Conservation (phyloP, 768 basidiomycete species). For the Psilocybe cubensis region DNA sequence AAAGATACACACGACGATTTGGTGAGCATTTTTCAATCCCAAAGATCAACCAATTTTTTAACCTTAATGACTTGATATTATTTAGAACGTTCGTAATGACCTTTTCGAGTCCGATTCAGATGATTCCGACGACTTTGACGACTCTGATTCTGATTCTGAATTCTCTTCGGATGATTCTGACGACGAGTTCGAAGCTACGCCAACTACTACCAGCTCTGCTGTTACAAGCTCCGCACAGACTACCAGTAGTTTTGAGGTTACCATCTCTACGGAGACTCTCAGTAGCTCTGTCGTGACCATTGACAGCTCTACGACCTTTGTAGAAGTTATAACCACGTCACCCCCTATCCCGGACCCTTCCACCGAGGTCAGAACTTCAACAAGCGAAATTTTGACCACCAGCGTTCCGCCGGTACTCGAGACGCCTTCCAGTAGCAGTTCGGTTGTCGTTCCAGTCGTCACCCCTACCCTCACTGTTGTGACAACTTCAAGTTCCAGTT, state of each 20-base stretch:
- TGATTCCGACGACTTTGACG: not conserved
- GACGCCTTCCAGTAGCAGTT: not conserved
- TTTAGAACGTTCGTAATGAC: not conserved
- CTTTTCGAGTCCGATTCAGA: not conserved
- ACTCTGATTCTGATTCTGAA: conserved; percentile 6
- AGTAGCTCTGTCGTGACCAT: no score
- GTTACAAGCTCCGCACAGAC: no score
- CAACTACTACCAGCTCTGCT: no score
- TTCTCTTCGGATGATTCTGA: not conserved
- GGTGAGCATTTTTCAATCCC: not conserved
- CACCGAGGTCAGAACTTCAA: no score
- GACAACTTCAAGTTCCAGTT: not conserved
- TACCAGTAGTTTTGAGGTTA: no score
- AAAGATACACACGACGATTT: not conserved
- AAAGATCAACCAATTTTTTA: not conserved
- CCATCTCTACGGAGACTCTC: no score
- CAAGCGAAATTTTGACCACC: no score
- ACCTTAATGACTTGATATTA: not conserved
- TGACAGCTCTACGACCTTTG: no score
- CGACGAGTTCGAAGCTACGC: not conserved
- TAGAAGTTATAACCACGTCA: no score
- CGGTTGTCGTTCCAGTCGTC: not conserved
- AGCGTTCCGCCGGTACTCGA: not conserved
- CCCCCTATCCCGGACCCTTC: no score
- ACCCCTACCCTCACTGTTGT: not conserved